A percentile compares a stretch with the other conserved stretches of the same genome.
Conservation (phyloP, 257 asterid species). For the Jasminum sambac region DNA sequence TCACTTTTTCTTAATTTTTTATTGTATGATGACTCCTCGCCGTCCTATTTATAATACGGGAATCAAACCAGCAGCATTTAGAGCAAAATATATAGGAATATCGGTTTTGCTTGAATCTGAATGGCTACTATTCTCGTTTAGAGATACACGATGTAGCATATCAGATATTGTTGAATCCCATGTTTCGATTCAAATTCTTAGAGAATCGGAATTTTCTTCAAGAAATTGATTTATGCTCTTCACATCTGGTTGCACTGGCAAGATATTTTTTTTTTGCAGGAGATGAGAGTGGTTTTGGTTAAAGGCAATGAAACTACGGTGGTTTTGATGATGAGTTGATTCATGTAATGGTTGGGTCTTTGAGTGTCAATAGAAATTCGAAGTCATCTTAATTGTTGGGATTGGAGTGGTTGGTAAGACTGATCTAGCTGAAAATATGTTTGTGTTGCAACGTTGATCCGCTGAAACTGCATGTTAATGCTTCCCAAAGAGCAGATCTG, state of each 20-base stretch:
- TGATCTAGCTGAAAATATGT: neutral
- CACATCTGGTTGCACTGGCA: neutral
- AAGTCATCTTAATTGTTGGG: neutral
- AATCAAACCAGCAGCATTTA: neutral
- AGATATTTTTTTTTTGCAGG: neutral
- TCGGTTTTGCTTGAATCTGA: neutral
- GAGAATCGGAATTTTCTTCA: neutral
- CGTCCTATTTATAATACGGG: neutral
- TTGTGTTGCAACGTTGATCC: neutral
- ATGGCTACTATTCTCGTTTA: neutral
- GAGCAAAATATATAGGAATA: neutral
- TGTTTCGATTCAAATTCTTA: neutral
- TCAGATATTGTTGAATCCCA: neutral
- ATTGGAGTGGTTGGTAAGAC: neutral
- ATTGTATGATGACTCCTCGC: neutral
- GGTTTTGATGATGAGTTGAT: neutral
- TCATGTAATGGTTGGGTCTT: conserved; percentile 1
- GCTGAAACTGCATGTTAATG: conserved; percentile 1
- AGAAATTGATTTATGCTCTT: neutral
- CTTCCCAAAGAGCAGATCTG: neutral
- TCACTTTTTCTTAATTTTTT: neutral
- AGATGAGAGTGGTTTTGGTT: neutral
- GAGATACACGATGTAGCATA: neutral
- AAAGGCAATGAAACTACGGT: neutral
- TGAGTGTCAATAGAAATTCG: neutral